A percentile compares a stretch with the other conserved stretches of the same genome.
Evolutionary conservation across 2,329 filamentous ascomycete genomes (phyloP).

Genomic region (Fonsecaea pedrosoi): DNA sequence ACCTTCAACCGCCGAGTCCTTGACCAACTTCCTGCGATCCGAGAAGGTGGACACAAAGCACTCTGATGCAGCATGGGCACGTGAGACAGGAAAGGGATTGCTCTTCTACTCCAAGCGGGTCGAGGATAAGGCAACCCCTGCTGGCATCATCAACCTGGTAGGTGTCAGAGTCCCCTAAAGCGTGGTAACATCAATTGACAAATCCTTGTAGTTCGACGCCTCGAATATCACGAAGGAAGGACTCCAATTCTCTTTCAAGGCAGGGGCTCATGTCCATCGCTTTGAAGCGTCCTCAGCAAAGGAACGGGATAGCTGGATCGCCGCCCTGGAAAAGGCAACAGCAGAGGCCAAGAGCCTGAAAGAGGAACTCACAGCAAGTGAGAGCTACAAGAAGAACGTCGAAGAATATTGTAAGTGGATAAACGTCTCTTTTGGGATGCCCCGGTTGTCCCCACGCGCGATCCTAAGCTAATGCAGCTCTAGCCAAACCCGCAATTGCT

Average conservation of each 20-base stretch:
- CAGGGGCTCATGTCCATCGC: slow-evolving; percentile 86
- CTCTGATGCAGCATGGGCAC: slow-evolving; percentile 84
- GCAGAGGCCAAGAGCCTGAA: slow-evolving; percentile 83
- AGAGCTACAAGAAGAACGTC: slow-evolving; percentile 86
- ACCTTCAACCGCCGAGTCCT: slow-evolving; percentile 73
- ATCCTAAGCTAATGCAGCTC: slow-evolving; percentile 40
- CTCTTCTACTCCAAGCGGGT: slow-evolving; percentile 87
- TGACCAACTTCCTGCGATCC: slow-evolving; percentile 78
- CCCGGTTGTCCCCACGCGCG: slow-evolving; percentile 23
- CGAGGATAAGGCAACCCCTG: slow-evolving; percentile 79
- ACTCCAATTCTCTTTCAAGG: slow-evolving; percentile 82
- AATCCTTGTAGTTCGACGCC: slow-evolving; percentile 62
- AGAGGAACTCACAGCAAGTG: slow-evolving; percentile 74
- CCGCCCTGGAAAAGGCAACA: slow-evolving; percentile 80
- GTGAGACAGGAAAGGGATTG: slow-evolving; percentile 92
- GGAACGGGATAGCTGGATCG: slow-evolving; percentile 92
- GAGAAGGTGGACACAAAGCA: slow-evolving; percentile 82
- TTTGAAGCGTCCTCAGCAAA: slow-evolving; percentile 79
- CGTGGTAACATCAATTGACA: slow-evolving; percentile 15
- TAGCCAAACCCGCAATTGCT: slow-evolving; percentile 54
- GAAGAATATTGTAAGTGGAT: slow-evolving; percentile 69
- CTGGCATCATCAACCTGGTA: slow-evolving; percentile 85
- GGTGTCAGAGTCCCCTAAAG: slow-evolving; percentile 44
- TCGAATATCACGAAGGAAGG: slow-evolving; percentile 78
- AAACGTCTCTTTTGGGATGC: slow-evolving; percentile 18